phyloP scores from a whole-genome alignment of 345 rosid genomes.

The Boechera retrofracta region DNA sequence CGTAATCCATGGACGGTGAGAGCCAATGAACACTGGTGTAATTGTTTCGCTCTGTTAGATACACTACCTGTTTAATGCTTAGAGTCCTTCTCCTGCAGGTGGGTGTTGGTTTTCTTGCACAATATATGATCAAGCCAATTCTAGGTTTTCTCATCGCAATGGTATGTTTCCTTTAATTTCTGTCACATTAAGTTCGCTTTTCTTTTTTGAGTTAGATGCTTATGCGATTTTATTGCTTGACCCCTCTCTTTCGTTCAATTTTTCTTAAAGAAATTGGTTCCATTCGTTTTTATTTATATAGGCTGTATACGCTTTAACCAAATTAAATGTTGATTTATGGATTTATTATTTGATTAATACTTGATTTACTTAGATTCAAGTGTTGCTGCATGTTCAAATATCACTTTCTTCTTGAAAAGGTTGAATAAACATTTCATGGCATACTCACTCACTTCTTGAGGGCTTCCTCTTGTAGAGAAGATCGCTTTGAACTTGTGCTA shows the following conservation, averaged over 20 bases:
- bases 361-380: neutral
- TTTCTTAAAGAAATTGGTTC: neutral
- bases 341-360: neutral
- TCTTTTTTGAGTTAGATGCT: neutral
- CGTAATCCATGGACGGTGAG: constrained; percentile 99
- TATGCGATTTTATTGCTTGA: neutral
- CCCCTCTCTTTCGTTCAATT: neutral
- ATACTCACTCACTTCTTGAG: neutral
- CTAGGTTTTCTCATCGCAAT: constrained; percentile 80
- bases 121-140: constrained; percentile 83
- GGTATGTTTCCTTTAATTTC: constrained; percentile 53
- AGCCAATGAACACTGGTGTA: constrained; percentile 15
- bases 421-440: neutral
- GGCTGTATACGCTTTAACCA: neutral
- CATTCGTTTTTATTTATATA: neutral
- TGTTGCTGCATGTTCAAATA: neutral
- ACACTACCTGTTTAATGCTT: neutral
- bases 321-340: neutral
- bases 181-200: constrained; percentile 18
- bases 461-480: constrained; percentile 3
- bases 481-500: neutral
- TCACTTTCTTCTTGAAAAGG: constrained; percentile 1
- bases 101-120: constrained; percentile 95
- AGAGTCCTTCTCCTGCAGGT: constrained; percentile 61
- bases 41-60: constrained; percentile 7